Conservation (phyloP, 805 yeast genomes). For the Soucietia sequanensis region DNA sequence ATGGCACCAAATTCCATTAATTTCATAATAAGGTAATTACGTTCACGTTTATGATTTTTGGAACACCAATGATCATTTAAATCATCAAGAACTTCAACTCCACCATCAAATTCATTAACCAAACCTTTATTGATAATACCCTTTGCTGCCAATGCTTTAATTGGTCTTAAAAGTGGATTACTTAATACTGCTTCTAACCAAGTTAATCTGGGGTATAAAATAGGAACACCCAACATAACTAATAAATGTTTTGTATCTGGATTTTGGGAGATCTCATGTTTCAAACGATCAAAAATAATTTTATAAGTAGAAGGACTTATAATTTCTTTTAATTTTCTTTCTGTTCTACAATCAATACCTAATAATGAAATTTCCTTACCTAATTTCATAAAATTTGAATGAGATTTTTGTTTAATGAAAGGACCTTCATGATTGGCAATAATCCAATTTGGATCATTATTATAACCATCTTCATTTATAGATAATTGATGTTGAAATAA, state of each 20-base stretch:
- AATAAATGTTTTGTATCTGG: slow-evolving; percentile 70
- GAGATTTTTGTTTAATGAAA: slow-evolving; percentile 62
- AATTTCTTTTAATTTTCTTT: slow-evolving; percentile 64
- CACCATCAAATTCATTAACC: slow-evolving; percentile 90
- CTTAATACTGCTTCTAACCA: slow-evolving; percentile 81
- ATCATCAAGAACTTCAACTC: slow-evolving; percentile 88
- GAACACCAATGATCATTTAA: slow-evolving; percentile 98
- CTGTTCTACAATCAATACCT: slow-evolving; percentile 93
- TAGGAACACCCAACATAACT: slow-evolving; percentile 90
- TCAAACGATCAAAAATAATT: slow-evolving; percentile 57
- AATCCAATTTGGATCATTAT: slow-evolving; percentile 57
- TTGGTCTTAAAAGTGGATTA: slow-evolving; percentile 57
- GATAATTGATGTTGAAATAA: slow-evolving; percentile 84
- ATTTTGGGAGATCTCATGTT: slow-evolving; percentile 49
- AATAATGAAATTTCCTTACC: slow-evolving; percentile 71
- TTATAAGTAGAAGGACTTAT: slow-evolving; percentile 57
- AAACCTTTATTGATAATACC: slow-evolving; percentile 65
- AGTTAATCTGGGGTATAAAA: slow-evolving; percentile 89
- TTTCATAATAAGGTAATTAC: slow-evolving; percentile 64
- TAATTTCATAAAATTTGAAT: slow-evolving; percentile 68
- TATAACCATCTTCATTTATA: slow-evolving; percentile 32
- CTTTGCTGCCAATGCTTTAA: slow-evolving; percentile 56
- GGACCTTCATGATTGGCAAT: slow-evolving; percentile 59
- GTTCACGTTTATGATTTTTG: slow-evolving; percentile 76
- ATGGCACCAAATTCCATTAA: slow-evolving; percentile 66